Evolutionary conservation across 1,139 yeast genomes (phyloP).

Genomic region (Komagataea norvegica): DNA sequence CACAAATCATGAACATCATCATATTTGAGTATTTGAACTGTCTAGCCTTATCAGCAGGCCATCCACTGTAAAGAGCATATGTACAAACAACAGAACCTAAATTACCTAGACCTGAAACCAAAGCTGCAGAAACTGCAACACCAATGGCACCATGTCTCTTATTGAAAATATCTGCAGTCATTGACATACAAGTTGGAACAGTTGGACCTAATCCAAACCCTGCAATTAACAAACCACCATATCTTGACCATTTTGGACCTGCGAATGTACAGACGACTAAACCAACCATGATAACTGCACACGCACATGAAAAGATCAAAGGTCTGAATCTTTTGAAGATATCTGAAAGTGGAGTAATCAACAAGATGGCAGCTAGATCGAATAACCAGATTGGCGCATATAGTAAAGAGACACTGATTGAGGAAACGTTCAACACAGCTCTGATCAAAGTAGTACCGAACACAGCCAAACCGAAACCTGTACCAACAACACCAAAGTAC

Average conservation of each 20-base stretch:
- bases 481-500: slow-evolving; percentile 92
- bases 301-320: slow-evolving; percentile 54
- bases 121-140: slow-evolving; percentile 74
- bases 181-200: slow-evolving; percentile 84
- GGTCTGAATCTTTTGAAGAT: slow-evolving; percentile 54
- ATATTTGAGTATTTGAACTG: slow-evolving; percentile 68
- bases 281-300: slow-evolving; percentile 67
- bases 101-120: slow-evolving; percentile 83
- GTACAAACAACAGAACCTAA: slow-evolving; percentile 83
- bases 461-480: slow-evolving; percentile 80
- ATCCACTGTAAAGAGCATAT: slow-evolving; percentile 78
- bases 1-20: slow-evolving; percentile 78
- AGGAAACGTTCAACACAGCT: slow-evolving; percentile 54
- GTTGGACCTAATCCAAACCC: slow-evolving; percentile 91
- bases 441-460: slow-evolving; percentile 80
- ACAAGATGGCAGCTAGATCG: slow-evolving; percentile 72
- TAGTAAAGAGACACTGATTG: slow-evolving; percentile 67
- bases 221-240: slow-evolving; percentile 73
- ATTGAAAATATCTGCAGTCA: slow-evolving; percentile 75
- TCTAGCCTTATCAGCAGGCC: slow-evolving; percentile 72
- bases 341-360: slow-evolving; percentile 79
- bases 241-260: slow-evolving; percentile 65
- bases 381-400: slow-evolving; percentile 91
- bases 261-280: slow-evolving; percentile 76
- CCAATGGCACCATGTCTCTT: slow-evolving; percentile 79